Evolutionary conservation across 306 rosid species (phyloP).

Genomic region (Abrus precatorius): DNA sequence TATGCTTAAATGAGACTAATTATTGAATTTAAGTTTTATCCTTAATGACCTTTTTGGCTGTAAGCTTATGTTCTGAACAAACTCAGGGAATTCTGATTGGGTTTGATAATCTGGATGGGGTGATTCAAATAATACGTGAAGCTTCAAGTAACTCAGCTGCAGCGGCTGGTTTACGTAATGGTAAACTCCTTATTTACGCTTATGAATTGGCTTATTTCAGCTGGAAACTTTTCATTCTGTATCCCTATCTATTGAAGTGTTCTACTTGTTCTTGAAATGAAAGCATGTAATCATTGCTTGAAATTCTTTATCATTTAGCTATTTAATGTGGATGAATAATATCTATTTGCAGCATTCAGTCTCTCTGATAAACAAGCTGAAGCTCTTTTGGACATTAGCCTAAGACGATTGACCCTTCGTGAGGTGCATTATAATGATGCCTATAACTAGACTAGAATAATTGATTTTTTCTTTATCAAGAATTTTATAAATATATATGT

Average conservation of each 20-base stretch:
- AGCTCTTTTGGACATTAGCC: conserved; percentile 88
- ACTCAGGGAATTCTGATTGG: conserved; percentile 87
- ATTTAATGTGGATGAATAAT: conserved; percentile 17
- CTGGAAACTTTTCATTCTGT: not conserved
- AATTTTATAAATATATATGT: conserved; percentile 22
- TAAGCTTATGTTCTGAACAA: conserved; percentile 37
- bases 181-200: conserved; percentile 56
- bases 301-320: conserved; percentile 6
- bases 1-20: conserved; percentile 17
- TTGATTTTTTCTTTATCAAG: conserved; percentile 15
- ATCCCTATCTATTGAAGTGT: conserved; percentile 2
- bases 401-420: conserved; percentile 82
- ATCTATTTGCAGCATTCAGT: conserved; percentile 68
- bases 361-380: conserved; percentile 97
- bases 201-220: not conserved
- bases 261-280: conserved; percentile 31
- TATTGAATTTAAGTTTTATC: not conserved
- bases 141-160: conserved; percentile 82
- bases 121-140: conserved; percentile 71
- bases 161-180: conserved; percentile 68
- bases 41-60: conserved; percentile 13
- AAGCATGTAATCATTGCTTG: conserved; percentile 21
- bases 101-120: conserved; percentile 88
- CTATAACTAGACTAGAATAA: conserved; percentile 32
- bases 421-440: conserved; percentile 69